Conservation (phyloP, 306 rosid species). For the Rosa multiflora region DNA sequence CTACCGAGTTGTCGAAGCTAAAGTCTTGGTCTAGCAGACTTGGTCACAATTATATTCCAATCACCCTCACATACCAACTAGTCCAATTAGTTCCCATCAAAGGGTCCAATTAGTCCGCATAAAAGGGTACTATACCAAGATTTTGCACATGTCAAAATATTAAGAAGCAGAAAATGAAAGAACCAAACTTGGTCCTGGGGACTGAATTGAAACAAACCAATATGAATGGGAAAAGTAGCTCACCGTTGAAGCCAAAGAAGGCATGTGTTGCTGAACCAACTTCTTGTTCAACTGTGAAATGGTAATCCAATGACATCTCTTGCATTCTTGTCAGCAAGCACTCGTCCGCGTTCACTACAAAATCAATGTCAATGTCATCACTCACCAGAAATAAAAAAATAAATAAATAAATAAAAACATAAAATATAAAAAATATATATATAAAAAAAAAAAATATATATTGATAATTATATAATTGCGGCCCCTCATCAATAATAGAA, state of each 20-base stretch:
- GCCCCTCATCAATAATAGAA: conserved; percentile 33
- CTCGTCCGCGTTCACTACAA: conserved; percentile 81
- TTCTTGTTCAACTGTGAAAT: conserved; percentile 98
- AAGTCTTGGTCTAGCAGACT: background rate
- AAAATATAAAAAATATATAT: background rate
- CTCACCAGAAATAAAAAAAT: background rate
- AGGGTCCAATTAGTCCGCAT: conserved; percentile 3
- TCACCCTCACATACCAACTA: conserved; percentile 12
- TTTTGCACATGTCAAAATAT: background rate
- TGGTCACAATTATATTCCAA: background rate
- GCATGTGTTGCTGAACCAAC: conserved; percentile 99
- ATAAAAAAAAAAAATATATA: background rate
- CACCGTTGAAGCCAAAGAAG: conserved; percentile 98
- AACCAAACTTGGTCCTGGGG: background rate
- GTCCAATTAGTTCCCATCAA: background rate
- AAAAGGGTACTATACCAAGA: background rate
- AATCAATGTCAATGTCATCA: background rate
- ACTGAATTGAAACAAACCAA: background rate
- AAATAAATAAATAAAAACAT: background rate
- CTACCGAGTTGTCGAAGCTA: background rate
- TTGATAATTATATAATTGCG: background rate
- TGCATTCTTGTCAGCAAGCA: conserved; percentile 97
- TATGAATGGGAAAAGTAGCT: background rate
- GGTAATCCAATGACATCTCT: conserved; percentile 98
- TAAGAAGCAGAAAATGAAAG: background rate